Evolutionary conservation across 1,284 basidiomycete genomes (phyloP).

Genomic region (Wolfiporia cocos): DNA sequence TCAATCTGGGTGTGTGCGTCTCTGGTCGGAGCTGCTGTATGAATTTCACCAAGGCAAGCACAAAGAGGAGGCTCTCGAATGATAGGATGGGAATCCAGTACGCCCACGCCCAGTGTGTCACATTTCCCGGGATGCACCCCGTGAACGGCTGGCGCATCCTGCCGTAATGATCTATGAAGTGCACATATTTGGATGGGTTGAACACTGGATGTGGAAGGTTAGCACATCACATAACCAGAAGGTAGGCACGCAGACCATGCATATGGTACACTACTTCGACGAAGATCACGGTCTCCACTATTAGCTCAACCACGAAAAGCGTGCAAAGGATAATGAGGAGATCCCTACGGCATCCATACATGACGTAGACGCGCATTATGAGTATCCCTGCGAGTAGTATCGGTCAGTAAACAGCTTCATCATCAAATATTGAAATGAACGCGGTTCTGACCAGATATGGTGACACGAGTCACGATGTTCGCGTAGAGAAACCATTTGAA

Average conservation of each 20-base stretch:
- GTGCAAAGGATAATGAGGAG: conserved; percentile 1
- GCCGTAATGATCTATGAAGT: too few relatives aligned
- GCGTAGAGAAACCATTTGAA: conserved; percentile 1
- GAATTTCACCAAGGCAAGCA: conserved; percentile 1
- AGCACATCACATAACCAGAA: neutral
- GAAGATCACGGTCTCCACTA: neutral
- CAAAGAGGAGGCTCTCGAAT: conserved; percentile 6
- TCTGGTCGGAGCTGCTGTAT: conserved; percentile 1
- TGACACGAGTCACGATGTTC: neutral
- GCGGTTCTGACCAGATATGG: conserved; percentile 1
- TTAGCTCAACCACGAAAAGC: neutral
- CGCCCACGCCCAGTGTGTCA: conserved; percentile 5
- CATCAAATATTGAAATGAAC: neutral
- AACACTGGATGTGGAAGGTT: neutral
- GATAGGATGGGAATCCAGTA: conserved; percentile 8
- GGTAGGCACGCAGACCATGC: neutral
- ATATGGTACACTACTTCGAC: neutral
- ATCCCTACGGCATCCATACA: conserved; percentile 2
- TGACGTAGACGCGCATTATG: conserved; percentile 3
- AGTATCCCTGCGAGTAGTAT: conserved; percentile 1
- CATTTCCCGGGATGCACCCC: neutral
- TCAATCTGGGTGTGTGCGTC: conserved; percentile 1
- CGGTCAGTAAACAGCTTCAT: neutral
- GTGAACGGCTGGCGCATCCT: neutral
- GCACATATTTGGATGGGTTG: neutral